Base-by-base conservation (phyloP, 108 stramenopile genomes). In the Skeletonema marinoi region DNA sequence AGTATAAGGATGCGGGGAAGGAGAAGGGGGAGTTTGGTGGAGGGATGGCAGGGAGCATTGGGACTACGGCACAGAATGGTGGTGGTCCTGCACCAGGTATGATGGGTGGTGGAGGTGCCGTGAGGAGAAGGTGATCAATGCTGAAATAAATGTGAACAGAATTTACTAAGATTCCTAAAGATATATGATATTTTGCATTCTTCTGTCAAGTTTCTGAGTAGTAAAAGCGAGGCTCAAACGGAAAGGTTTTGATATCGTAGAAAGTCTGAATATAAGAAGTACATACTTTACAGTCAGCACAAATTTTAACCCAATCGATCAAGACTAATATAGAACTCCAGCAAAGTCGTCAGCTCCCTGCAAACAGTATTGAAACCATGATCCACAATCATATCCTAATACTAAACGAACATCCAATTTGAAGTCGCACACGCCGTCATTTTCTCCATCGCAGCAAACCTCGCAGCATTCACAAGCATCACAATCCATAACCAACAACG, bases 1-100 rank as follows among this genome's bases (percentile, higher is more conserved):
- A 91, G 68, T 95, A 96, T 78, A 90, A 88, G 75, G 85, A 92
- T 86, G 95, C 95, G 14, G 95, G 95, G 51, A 86, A 70, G 41
- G 95, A 96, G 73, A 80, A 80, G 39, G 86, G 86, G 25, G 82
- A 86, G 77, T 95, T 70, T 74, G 90, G 91, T 46, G 94, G 94
- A 36, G 91, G 94, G 10, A 92, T 92, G 91, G 76, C 75, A 19
- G 84, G 84, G n/a, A 82, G 76, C 65, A 80, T 80, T 63, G 71
- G 71, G 6, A 32, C 46, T 41, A 19, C 12, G 13, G 3, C 66
- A 8, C 16, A 56, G 16, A n/a, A n/a, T 51, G 6, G 7, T 41
- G 71, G 66, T 2, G 50, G 39, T 21, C 17, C 75, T 42, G 70
- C 32, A 25, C 25, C 25, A 25, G 25, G 25, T 42, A 46, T 71